Evolutionary conservation across 176 grass and related monocot genomes (phyloP), one percentile per base, ranked within the genome.

Genomic region (Carex myosuroides): DNA sequence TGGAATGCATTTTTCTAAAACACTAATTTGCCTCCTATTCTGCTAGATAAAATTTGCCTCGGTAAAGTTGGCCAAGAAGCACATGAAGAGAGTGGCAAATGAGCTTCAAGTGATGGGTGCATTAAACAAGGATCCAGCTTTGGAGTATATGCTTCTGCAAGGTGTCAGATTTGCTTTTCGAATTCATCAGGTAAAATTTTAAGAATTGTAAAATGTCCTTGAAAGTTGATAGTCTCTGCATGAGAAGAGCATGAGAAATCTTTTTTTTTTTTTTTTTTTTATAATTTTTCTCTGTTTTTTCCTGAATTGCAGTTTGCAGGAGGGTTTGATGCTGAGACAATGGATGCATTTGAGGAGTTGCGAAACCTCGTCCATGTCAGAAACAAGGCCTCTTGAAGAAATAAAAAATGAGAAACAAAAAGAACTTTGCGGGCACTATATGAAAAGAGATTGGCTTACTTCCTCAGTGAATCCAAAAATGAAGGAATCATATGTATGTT

Each of bases 81-180:
- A 94, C 79, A 94, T 99, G 91, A 99, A 99, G 86, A 94, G 96
- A 72, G 96, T 99, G 22, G 91, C 96, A 53, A 94, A 88, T 84
- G 96, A 95, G 48, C 96, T 99, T 86, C 88, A 99, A 85, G 85
- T 88, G 42, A 99, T 94, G 93, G 96, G 96, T 37, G 85, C 88
- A 75, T 85, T 92, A 61, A 95, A 91, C 85, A 99, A 99, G 86
- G 93, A 99, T 76, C 93, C 87, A 44, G 96, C 96, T 79, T 81
- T 99, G 35, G 96, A 99, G 89, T 99, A 99, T 62, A 95, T 99
- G 96, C 83, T 99, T 32, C 93, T 99, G 84, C 96, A 99, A 89
- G 96, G 91, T 72, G 93, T 99, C 69, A 90, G 96, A 88, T 99
- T 99, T 88, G 91, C 93, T 55, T 99, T 99, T 90, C 91, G 96